These are phyloP conservation scores for Lactifluus subvellereus DNA, from an alignment of 768 basidiomycete species.

Conservation along the genomic window DNA sequence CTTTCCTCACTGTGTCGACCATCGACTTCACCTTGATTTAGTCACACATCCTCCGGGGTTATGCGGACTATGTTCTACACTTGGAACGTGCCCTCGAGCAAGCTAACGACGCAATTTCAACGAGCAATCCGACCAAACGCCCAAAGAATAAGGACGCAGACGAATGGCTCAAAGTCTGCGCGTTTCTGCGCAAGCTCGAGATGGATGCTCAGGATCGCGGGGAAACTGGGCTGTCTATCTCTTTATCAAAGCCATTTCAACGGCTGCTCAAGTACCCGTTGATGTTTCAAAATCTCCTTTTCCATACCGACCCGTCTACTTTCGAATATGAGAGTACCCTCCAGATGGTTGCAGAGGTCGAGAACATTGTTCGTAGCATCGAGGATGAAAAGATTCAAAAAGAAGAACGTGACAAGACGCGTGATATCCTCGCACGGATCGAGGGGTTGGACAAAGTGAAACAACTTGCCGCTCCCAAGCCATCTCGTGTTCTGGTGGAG, in stretches of 20 bases:
- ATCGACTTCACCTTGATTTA: slow-evolving; percentile 33
- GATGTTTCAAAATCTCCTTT: slow-evolving; percentile 94
- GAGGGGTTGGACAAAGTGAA: slow-evolving; percentile 93
- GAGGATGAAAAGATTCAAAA: slow-evolving; percentile 98
- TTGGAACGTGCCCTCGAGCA: slow-evolving; percentile 86
- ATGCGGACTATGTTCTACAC: slow-evolving; percentile 91
- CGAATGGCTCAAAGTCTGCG: slow-evolving; percentile 74
- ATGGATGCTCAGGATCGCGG: slow-evolving; percentile 76
- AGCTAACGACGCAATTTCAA: slow-evolving; percentile 71
- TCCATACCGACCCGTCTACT: slow-evolving; percentile 94
- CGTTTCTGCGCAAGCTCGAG: slow-evolving; percentile 71
- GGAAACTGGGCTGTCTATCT: slow-evolving; percentile 92
- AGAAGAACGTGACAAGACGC: slow-evolving; percentile 91
- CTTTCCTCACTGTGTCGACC: slow-evolving; percentile 15
- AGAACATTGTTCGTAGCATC: slow-evolving; percentile 91
- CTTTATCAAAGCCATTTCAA: slow-evolving; percentile 95
- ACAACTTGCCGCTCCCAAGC: slow-evolving; percentile 87
- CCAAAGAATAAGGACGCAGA: slow-evolving; percentile 77
- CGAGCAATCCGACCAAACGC: slow-evolving; percentile 58
- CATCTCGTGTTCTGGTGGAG: slow-evolving; percentile 79
- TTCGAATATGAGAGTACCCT: slow-evolving; percentile 96
- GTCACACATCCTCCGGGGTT: slow-evolving; percentile 92
- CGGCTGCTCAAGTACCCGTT: slow-evolving; percentile 94
- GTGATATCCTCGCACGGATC: slow-evolving; percentile 93
- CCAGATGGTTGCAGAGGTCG: slow-evolving; percentile 95